Evolutionary conservation across 805 yeast genomes (phyloP).

Genomic region (Hanseniaspora vineae): DNA sequence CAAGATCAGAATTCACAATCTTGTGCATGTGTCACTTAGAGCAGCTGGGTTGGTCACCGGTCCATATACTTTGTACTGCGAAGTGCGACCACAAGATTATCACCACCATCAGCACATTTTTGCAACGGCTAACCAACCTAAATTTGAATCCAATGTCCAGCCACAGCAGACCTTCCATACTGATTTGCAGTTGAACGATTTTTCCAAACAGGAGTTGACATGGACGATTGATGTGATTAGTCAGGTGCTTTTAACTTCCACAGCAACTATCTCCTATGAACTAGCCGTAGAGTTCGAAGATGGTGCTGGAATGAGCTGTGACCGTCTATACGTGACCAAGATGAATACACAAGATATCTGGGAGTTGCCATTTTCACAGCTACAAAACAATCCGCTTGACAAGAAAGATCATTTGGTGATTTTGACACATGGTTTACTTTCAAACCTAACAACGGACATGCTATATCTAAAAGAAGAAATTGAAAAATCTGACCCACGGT

Average conservation of each 20-base stretch:
- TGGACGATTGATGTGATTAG: slow-evolving; percentile 66
- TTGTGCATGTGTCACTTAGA: slow-evolving; percentile 33
- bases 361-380: slow-evolving; percentile 37
- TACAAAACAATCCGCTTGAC: background rate
- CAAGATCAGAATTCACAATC: slow-evolving; percentile 49
- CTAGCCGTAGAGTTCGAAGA: slow-evolving; percentile 30
- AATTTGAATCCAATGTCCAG: slow-evolving; percentile 54
- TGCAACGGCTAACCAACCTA: slow-evolving; percentile 68
- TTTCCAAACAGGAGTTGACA: slow-evolving; percentile 35
- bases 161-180: slow-evolving; percentile 54
- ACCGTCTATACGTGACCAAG: slow-evolving; percentile 34
- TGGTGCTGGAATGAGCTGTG: slow-evolving; percentile 14
- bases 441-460: slow-evolving; percentile 68
- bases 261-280: slow-evolving; percentile 52
- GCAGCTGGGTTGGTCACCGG: slow-evolving; percentile 62
- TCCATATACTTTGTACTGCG: slow-evolving; percentile 64
- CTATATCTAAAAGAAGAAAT: slow-evolving; percentile 57
- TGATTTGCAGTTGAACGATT: slow-evolving; percentile 51
- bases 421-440: slow-evolving; percentile 67
- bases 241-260: slow-evolving; percentile 55
- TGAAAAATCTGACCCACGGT: slow-evolving; percentile 26
- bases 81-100: slow-evolving; percentile 45
- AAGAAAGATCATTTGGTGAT: slow-evolving; percentile 53
- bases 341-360: slow-evolving; percentile 55
- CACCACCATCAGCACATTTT: slow-evolving; percentile 37